These are phyloP conservation scores for Vicia villosa DNA, from an alignment of 306 rosid species.

Conservation along the genomic window DNA sequence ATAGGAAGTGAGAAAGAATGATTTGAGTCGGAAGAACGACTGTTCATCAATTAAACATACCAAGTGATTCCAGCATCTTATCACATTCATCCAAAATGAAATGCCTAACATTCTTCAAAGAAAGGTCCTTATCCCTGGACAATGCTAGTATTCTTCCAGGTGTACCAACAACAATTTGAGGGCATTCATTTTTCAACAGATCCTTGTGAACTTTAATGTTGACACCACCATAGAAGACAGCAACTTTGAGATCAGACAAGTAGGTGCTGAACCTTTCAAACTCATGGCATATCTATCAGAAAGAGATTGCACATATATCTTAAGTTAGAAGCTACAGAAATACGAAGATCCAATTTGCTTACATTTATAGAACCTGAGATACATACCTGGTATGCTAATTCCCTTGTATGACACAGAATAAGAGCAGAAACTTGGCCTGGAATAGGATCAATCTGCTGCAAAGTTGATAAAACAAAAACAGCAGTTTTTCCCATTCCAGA, in stretches of 20 bases:
- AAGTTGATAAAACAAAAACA: slow-evolving; percentile 88
- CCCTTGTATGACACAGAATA: slow-evolving; percentile 92
- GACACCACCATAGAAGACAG: slow-evolving; percentile 98
- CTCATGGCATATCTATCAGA: slow-evolving; percentile 86
- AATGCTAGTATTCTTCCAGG: slow-evolving; percentile 94
- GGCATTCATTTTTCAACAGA: slow-evolving; percentile 90
- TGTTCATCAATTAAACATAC: slow-evolving; percentile 43
- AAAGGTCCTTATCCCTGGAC: slow-evolving; percentile 87
- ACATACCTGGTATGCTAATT: slow-evolving; percentile 91
- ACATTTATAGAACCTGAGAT: neutral
- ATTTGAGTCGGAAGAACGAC: neutral
- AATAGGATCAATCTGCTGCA: slow-evolving; percentile 98
- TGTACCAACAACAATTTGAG: slow-evolving; percentile 98
- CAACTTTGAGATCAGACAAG: slow-evolving; percentile 92
- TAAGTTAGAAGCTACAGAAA: neutral
- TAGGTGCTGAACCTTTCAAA: slow-evolving; percentile 97
- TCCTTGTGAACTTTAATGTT: slow-evolving; percentile 92
- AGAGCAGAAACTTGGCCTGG: slow-evolving; percentile 97
- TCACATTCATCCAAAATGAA: slow-evolving; percentile 97
- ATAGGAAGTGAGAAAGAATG: neutral
- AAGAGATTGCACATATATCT: neutral
- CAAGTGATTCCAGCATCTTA: slow-evolving; percentile 98
- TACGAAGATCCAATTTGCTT: neutral
- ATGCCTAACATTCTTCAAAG: slow-evolving; percentile 89
- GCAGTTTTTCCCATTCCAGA: slow-evolving; percentile 99